These are phyloP conservation scores for Torulaspora indica DNA, from an alignment of 805 yeast species.

Conservation along the genomic window DNA sequence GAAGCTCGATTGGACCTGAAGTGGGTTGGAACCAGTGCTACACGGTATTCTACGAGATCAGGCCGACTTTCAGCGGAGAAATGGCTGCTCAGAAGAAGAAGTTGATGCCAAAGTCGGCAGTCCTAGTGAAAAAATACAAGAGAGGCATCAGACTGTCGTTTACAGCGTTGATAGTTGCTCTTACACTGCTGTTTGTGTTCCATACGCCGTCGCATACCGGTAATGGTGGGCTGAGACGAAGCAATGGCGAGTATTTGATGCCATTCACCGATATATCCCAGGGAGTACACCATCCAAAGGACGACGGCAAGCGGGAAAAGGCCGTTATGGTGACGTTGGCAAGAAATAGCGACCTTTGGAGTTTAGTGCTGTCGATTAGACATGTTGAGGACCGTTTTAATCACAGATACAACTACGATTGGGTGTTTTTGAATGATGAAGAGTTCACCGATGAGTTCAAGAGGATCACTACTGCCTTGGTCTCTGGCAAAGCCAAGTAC, in stretches of 20 bases:
- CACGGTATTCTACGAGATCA: neutral
- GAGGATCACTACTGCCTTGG: constrained; percentile 42
- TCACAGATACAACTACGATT: constrained; percentile 58
- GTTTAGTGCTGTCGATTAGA: constrained; percentile 54
- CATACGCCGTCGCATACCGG: constrained; percentile 6
- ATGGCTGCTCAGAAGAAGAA: constrained; percentile 26
- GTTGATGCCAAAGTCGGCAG: constrained; percentile 32
- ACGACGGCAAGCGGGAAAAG: constrained; percentile 42
- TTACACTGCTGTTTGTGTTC: constrained; percentile 19
- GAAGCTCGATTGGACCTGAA: neutral
- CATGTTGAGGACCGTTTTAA: constrained; percentile 67
- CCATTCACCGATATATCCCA: constrained; percentile 34
- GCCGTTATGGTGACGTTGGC: constrained; percentile 70
- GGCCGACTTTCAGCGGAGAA: constrained; percentile 4
- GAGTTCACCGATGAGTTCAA: constrained; percentile 57
- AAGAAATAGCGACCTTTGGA: constrained; percentile 58
- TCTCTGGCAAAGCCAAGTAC: constrained; percentile 59
- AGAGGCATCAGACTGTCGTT: constrained; percentile 28
- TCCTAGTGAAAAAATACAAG: constrained; percentile 29
- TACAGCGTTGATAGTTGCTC: constrained; percentile 20
- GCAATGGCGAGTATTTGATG: constrained; percentile 17
- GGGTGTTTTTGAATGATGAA: constrained; percentile 73
- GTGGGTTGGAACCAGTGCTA: neutral
- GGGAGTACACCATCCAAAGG: constrained; percentile 29
- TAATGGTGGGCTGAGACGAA: neutral